Evolutionary conservation across 2,329 filamentous ascomycete species (phyloP).

Genomic region (Aureobasidium sp.): DNA sequence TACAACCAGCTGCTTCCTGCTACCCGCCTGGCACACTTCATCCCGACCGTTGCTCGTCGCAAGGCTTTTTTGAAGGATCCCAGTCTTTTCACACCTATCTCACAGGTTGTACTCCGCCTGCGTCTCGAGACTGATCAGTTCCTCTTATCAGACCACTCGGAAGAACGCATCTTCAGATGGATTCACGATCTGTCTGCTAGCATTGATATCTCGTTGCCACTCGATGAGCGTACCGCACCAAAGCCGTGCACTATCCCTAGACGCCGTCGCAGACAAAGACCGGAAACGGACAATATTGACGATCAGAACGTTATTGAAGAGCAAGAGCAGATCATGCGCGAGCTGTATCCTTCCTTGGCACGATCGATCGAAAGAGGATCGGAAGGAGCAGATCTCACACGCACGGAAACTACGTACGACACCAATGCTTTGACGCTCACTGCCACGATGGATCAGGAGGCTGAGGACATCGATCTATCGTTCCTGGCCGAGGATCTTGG

Average conservation of each 20-base stretch:
- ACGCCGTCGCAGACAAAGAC: slow-evolving; percentile 25
- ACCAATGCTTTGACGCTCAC: slow-evolving; percentile 2
- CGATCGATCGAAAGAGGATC: neutral
- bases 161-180: slow-evolving; percentile 61
- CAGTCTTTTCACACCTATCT: slow-evolving; percentile 35
- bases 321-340: slow-evolving; percentile 41
- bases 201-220: slow-evolving; percentile 60
- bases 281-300: slow-evolving; percentile 24
- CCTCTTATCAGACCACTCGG: slow-evolving; percentile 55
- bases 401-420: slow-evolving; percentile 13
- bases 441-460: slow-evolving; percentile 19
- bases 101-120: slow-evolving; percentile 58
- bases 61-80: slow-evolving; percentile 38
- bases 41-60: slow-evolving; percentile 31
- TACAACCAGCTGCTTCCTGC: slow-evolving; percentile 43
- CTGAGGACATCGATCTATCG: slow-evolving; percentile 28
- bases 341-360: slow-evolving; percentile 32
- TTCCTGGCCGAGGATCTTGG: slow-evolving; percentile 24
- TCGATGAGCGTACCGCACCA: slow-evolving; percentile 55
- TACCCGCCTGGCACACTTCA: slow-evolving; percentile 36
- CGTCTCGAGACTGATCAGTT: slow-evolving; percentile 68
- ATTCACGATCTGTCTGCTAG: slow-evolving; percentile 62
- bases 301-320: slow-evolving; percentile 35
- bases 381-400: neutral
- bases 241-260: slow-evolving; percentile 40